Evolutionary conservation across 1,284 basidiomycete species (phyloP).

Genomic region (Malassezia yamatoensis): DNA sequence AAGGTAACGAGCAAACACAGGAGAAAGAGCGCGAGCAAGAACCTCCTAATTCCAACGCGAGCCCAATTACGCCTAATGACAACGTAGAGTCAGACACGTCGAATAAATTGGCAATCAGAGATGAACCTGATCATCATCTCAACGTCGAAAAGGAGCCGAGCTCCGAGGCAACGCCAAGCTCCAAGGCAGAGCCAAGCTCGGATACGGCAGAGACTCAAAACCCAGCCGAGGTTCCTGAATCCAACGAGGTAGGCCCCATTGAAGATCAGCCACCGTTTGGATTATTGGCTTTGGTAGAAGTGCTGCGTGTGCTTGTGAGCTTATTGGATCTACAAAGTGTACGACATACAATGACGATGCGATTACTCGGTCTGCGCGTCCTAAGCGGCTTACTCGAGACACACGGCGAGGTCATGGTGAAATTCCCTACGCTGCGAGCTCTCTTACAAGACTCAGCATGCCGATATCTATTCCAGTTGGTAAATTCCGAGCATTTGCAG

Average conservation of each 20-base stretch:
- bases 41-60: no score
- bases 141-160: no score
- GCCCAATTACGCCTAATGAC: no score
- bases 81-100: no score
- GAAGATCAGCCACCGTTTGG: constrained; percentile 57
- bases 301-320: constrained; percentile 85
- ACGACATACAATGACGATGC: constrained; percentile 90
- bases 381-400: constrained; percentile 83
- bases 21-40: no score
- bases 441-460: constrained; percentile 80
- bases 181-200: no score
- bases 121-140: no score
- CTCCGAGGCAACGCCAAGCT: no score
- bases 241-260: not conserved
- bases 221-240: not conserved
- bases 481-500: constrained; percentile 63
- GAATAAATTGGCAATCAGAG: no score
- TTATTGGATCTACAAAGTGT: constrained; percentile 88
- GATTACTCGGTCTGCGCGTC: constrained; percentile 75
- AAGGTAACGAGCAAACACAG: no score
- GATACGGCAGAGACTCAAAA: not conserved
- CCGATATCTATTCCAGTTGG: constrained; percentile 72
- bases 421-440: constrained; percentile 60
- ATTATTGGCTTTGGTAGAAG: constrained; percentile 80
- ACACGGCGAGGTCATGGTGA: constrained; percentile 60